Evolutionary conservation across 2,329 filamentous ascomycete species (phyloP).

Genomic region (Fusarium transvaalense): DNA sequence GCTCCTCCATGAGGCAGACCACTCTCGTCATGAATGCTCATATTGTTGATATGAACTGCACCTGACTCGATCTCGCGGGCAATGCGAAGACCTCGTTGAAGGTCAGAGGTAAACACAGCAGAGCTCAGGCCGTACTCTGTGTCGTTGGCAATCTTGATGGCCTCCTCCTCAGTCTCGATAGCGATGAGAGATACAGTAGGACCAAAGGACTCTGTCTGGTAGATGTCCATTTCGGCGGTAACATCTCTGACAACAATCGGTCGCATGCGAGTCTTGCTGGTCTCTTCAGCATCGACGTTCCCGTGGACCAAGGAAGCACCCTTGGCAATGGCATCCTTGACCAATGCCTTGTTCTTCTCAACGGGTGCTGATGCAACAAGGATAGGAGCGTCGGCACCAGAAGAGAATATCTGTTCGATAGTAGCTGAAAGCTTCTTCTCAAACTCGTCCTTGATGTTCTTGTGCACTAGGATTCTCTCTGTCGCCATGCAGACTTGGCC

Average conservation of each 20-base stretch:
- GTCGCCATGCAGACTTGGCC: conserved; percentile 92
- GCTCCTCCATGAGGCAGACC: conserved; percentile 74
- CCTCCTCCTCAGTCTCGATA: conserved; percentile 78
- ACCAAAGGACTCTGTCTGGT: conserved; percentile 80
- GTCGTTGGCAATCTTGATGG: conserved; percentile 80
- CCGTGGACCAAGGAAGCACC: conserved; percentile 68
- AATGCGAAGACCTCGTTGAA: conserved; percentile 70
- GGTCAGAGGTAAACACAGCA: conserved; percentile 78
- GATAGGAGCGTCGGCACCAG: conserved; percentile 74
- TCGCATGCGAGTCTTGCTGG: conserved; percentile 61
- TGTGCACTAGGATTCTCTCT: conserved; percentile 75
- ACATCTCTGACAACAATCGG: conserved; percentile 77
- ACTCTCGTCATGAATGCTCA: conserved; percentile 75
- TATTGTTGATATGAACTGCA: conserved; percentile 75
- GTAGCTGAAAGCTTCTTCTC: conserved; percentile 57
- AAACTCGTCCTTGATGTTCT: conserved; percentile 61
- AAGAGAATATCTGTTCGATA: conserved; percentile 59
- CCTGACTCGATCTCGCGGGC: conserved; percentile 75
- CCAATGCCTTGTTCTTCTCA: conserved; percentile 73
- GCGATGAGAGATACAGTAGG: conserved; percentile 77
- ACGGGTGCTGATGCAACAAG: conserved; percentile 77
- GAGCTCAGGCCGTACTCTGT: conserved; percentile 81
- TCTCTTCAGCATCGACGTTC: conserved; percentile 50
- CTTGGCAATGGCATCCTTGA: conserved; percentile 75
- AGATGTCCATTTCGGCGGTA: conserved; percentile 75